Base-by-base conservation (phyloP, 768 basidiomycete genomes). In the Phaeotremella skinneri region DNA sequence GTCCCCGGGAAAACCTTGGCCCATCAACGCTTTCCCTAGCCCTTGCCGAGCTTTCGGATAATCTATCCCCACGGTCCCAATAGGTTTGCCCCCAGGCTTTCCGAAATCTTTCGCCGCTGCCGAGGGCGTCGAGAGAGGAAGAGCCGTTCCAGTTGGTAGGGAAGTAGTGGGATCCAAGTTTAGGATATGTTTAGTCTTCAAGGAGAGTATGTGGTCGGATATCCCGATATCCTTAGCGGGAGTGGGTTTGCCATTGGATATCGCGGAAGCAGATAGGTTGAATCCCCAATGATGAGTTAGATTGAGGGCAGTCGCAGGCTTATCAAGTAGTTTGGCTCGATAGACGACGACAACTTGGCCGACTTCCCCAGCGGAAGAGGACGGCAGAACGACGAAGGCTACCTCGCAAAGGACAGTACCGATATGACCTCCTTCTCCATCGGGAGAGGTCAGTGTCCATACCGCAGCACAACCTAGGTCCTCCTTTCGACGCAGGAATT, bases 261-360 rank as follows among this genome's bases (percentile, higher is more conserved):
- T 56, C 55, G 16, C 47, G 37, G 23, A 48, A 26, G 53, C 53
- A 30, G 52, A 55, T 16, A 62, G 42, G 56, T 62, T 62, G 61
- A 62, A 62, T 7, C 43, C 61, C 61, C 61, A 63, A 49, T 63
- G 61, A 49, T 63, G 61, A 1, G 61, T 63, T 52, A 63, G 47
- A 29, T 63, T 63, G n/a, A 63, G n/a, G 17, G 57, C 52, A 0
- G 56, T 49, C 45, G 43, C 47, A 16, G 53, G 47, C 2, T 53
- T 53, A 26, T 55, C 52, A 5, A 63, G 51, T 51, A 63, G 41
- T 42, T 59, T 58, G 34, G 61, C 61, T 14, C 61, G 21, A 47
- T 63, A 63, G 21, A 63, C 52, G 17, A 56, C 31, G 27, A 34
- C 31, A 17, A 63, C 51, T 17, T 51, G 42, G 20, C 61, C 61